These are phyloP conservation scores for Trametes villosa DNA, from an alignment of 768 basidiomycete species.

Conservation along the genomic window DNA sequence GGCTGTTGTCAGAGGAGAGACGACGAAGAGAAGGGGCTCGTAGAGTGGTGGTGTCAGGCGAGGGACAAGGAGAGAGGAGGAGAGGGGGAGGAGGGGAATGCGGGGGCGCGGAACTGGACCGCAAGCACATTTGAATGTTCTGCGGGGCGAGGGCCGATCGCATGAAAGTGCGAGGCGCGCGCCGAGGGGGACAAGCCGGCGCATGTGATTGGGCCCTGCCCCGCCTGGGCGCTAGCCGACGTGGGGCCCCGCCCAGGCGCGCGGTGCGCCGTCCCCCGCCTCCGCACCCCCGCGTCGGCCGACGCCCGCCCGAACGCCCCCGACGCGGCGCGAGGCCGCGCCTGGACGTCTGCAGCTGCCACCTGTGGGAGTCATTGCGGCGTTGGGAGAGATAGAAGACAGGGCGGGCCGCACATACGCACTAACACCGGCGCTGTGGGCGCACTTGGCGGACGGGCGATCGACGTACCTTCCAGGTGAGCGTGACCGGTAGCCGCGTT, in stretches of 20 bases:
- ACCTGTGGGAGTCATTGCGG: not conserved
- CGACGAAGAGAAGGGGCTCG: not conserved
- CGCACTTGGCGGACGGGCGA: not conserved
- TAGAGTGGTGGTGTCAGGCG: conserved; percentile 1
- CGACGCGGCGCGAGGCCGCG: not conserved
- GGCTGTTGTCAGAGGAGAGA: not conserved
- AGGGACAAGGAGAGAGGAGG: conserved; percentile 9
- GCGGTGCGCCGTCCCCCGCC: conserved; percentile 22
- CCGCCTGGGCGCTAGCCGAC: conserved; percentile 13
- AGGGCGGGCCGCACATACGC: conserved; percentile 19
- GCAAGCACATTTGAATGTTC: conserved; percentile 17
- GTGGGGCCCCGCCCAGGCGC: conserved; percentile 23
- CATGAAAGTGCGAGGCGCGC: conserved; percentile 11
- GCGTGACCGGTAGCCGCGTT: conserved; percentile 4
- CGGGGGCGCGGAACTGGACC: conserved; percentile 12
- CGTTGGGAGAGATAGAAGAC: not conserved
- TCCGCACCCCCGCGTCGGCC: conserved; percentile 22
- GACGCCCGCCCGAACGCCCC: conserved; percentile 12
- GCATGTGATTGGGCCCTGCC: conserved; percentile 23
- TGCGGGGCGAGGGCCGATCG: conserved; percentile 26
- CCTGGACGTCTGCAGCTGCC: not conserved
- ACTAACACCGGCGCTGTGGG: conserved; percentile 10
- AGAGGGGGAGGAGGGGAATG: conserved; percentile 1
- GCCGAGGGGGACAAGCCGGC: conserved; percentile 6
- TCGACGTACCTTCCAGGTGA: conserved; percentile 3